A percentile compares a stretch with the other conserved stretches of the same genome.
Evolutionary conservation across 2,329 filamentous ascomycete genomes (phyloP).

Genomic region (Diaporthe ampelina): DNA sequence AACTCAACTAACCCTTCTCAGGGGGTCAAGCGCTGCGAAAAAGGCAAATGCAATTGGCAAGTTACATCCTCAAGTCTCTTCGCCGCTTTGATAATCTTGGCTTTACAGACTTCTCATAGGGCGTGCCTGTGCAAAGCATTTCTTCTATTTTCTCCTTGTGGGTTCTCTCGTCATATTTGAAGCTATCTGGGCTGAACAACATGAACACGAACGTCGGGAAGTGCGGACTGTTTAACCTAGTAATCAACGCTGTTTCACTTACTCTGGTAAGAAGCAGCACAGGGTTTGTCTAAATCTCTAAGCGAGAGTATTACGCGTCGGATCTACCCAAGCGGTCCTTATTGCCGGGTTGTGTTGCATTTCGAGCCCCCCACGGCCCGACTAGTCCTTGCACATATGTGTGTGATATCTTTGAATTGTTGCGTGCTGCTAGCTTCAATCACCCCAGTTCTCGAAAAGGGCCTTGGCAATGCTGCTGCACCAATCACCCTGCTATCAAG

Average conservation of each 20-base stretch:
- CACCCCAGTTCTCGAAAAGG: not conserved
- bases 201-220: not conserved
- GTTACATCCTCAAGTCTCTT: too few species aligned
- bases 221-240: not conserved
- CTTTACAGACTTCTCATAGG: too few species aligned
- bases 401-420: slow-evolving; percentile 6
- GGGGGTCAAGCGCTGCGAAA: too few species aligned
- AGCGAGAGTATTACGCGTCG: not conserved
- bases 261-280: not conserved
- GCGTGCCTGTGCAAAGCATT: too few species aligned
- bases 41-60: not conserved
- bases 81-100: too few species aligned
- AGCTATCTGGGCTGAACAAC: not conserved
- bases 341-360: slow-evolving; percentile 6
- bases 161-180: too few species aligned
- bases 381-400: slow-evolving; percentile 9
- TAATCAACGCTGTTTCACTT: not conserved
- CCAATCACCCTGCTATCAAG: slow-evolving; percentile 12
- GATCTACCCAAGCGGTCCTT: not conserved
- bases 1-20: too few species aligned
- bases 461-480: slow-evolving; percentile 17
- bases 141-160: not conserved
- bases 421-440: slow-evolving; percentile 20
- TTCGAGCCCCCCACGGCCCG: slow-evolving; percentile 14
- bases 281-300: not conserved